Base-by-base conservation (phyloP, 176 grass and related monocot genomes). In the Otatea glauca region DNA sequence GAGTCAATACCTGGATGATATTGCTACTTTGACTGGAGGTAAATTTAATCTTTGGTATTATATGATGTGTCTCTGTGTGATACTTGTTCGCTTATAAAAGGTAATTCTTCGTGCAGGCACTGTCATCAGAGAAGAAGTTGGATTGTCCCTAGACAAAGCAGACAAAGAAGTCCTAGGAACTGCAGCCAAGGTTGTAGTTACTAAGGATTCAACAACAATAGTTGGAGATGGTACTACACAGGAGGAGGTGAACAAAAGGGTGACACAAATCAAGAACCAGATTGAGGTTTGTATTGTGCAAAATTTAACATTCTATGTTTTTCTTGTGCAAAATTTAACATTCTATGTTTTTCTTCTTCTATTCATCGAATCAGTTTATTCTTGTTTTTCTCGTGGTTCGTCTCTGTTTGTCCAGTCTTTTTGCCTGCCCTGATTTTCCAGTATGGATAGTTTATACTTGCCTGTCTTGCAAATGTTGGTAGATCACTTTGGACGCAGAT, bases 11-110 rank as follows among this genome's bases (percentile, higher is more conserved):
- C 73, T 94, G 51, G 88, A 95, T 63, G 93, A 95, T 81, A 88
- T 95, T 66, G 93, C 93, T 53, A 92, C 74, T 68, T 83, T 92
- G 21, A 92, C 93, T 70, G 85, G 93, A 68, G 93, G 93, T 86
- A 32, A 68, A 67, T 23, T 77, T 77, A 32, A 59, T 66, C 20
- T 66, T 72, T 70, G 42, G 20, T 65, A 14, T 70, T 23, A 81
- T 53, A 0, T 65, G 23, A 54, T 20, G 1, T 21, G 9, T 41
- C 10, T 49, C 25, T 13, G 20, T 70, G 10, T 41, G 1, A 39
- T 65, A 41, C 9, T 27, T 9, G 23, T 44, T 43, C 51, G 43
- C 25, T 76, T 62, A 54, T 45, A 80, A 35, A 44, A 7, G 2
- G 3, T 49, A 9, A 53, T 54, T 18, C 56, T 86, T 82, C 10